Evolutionary conservation across 2,329 filamentous ascomycete genomes (phyloP).

Genomic region (Cordyceps farinosa): DNA sequence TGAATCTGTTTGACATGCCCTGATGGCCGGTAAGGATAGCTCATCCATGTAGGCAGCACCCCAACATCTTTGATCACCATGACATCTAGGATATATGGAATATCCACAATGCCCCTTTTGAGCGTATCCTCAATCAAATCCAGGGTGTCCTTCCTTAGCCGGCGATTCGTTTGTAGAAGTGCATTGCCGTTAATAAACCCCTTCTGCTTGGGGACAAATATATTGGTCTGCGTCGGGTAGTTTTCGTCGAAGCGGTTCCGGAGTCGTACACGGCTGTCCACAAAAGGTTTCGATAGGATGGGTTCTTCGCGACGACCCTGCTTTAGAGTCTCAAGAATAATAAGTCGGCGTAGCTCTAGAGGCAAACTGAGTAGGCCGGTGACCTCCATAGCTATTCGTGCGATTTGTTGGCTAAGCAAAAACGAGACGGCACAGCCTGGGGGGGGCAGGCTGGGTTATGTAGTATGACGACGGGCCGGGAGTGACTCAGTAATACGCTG

Average conservation of each 20-base stretch:
- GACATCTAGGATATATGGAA: not conserved
- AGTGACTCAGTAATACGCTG: too few species aligned
- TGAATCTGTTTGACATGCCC: not conserved
- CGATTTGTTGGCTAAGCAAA: not conserved
- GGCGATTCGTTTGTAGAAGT: not conserved
- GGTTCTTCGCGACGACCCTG: not conserved
- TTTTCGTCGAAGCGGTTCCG: slow-evolving; percentile 6
- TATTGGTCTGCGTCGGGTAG: not conserved
- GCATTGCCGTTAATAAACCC: not conserved
- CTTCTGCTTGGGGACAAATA: not conserved
- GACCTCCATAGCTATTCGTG: not conserved
- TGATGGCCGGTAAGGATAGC: not conserved
- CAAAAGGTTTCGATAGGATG: not conserved
- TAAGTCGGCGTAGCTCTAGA: not conserved
- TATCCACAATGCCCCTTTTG: not conserved
- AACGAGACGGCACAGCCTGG: too few species aligned
- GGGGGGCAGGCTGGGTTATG: too few species aligned
- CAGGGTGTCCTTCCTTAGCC: not conserved
- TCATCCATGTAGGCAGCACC: slow-evolving; percentile 1
- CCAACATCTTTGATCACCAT: slow-evolving; percentile 6
- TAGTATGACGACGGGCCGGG: too few species aligned
- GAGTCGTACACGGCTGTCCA: not conserved
- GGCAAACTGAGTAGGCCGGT: not conserved
- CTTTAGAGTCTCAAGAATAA: not conserved
- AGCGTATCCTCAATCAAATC: not conserved